Conservation (phyloP, 225 moss, liverwort and hornwort species). For the Sphagnum tenellum region DNA sequence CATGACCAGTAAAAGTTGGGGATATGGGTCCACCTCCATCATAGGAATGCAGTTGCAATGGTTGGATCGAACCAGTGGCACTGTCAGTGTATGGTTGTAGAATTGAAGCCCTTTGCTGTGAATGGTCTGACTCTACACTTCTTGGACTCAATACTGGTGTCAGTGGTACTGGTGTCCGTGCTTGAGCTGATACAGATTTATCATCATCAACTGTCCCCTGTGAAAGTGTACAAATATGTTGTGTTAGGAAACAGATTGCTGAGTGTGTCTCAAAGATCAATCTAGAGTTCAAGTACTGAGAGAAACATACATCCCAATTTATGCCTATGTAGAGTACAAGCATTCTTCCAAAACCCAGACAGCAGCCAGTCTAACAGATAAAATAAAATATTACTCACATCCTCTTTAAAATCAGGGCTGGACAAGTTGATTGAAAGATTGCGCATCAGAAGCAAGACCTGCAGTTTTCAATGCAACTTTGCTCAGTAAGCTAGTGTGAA, state of each 20-base stretch:
- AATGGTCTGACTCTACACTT: conserved; percentile 30
- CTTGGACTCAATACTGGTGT: conserved; percentile 40
- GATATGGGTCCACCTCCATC: conserved; percentile 22
- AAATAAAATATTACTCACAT: conserved; percentile 14
- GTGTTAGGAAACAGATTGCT: no score
- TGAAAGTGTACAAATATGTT: no score
- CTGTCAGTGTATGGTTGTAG: conserved; percentile 21
- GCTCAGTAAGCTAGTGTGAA: no score
- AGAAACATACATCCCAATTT: no score
- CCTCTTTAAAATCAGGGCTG: conserved; percentile 61
- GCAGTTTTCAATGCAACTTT: neutral
- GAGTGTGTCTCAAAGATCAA: no score
- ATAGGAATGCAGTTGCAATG: conserved; percentile 13
- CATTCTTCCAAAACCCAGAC: no score
- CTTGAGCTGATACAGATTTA: conserved; percentile 44
- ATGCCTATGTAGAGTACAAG: no score
- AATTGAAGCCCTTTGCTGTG: conserved; percentile 13
- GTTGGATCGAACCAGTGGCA: conserved; percentile 13
- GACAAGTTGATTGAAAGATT: conserved; percentile 80
- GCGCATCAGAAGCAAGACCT: conserved; percentile 83
- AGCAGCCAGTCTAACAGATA: no score
- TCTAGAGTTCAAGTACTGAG: no score
- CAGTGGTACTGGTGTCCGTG: conserved; percentile 21
- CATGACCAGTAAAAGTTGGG: conserved; percentile 23
- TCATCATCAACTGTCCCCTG: conserved; percentile 17